Percentiles rank a stretch among this genome's conserved stretches.
Evolutionary conservation across 129 eudicot species (phyloP).

Genomic region (Kitagawia praeruptora): DNA sequence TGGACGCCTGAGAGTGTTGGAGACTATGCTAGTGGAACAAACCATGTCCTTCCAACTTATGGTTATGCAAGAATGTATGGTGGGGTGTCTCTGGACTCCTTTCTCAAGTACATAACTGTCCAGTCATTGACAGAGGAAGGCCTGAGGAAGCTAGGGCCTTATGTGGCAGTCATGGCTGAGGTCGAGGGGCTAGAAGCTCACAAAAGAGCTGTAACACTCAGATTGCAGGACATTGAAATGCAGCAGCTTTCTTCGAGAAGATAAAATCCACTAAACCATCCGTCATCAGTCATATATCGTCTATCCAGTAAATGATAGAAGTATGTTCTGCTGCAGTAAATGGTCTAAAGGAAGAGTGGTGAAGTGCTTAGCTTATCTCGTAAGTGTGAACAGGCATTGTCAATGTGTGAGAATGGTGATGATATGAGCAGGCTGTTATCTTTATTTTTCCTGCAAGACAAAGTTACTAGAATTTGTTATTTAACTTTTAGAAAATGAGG

Average conservation of each 20-base stretch:
- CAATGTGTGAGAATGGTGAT: not conserved
- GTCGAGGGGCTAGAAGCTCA: conserved; percentile 97
- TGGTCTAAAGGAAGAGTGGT: not conserved
- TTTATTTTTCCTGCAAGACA: not conserved
- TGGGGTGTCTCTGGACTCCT: conserved; percentile 91
- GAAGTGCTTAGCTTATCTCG: not conserved
- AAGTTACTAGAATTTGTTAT: not conserved
- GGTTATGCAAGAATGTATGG: conserved; percentile 98
- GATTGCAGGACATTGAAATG: conserved; percentile 81
- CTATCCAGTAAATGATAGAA: not conserved
- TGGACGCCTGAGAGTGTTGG: conserved; percentile 99
- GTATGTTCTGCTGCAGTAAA: not conserved
- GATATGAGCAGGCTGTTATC: not conserved
- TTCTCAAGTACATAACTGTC: conserved; percentile 90
- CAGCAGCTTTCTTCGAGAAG: conserved; percentile 22
- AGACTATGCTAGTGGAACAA: conserved; percentile 99
- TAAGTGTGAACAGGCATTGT: not conserved
- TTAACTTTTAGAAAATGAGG: not conserved
- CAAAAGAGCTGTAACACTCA: conserved; percentile 86
- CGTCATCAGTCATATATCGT: not conserved
- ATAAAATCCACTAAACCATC: conserved; percentile 8
- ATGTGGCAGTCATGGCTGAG: conserved; percentile 90
- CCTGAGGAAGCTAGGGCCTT: conserved; percentile 72
- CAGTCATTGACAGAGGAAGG: conserved; percentile 98
- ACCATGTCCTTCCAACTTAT: conserved; percentile 95